A percentile compares a stretch with the other conserved stretches of the same genome.
These are phyloP conservation scores for Arthromyces matolae DNA, from an alignment of 768 basidiomycete genomes.

Conservation along the genomic window DNA sequence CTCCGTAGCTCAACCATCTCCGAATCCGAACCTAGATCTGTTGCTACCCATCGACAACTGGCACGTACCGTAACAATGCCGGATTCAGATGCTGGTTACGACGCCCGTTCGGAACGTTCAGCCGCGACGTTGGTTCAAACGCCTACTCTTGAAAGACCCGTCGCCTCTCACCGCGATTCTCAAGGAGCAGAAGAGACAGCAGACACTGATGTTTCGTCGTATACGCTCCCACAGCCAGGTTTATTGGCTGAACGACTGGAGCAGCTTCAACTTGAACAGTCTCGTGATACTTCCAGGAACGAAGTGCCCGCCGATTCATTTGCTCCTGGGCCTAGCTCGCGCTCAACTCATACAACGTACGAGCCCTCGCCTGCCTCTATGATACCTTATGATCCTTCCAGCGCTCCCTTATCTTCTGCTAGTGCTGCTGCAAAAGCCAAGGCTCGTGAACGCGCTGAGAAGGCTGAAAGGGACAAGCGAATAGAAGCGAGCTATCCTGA, in stretches of 20 bases:
- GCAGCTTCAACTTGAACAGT: neutral
- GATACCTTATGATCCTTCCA: neutral
- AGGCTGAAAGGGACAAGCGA: slow-evolving; percentile 17
- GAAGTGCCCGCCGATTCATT: neutral
- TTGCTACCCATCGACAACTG: slow-evolving; percentile 32
- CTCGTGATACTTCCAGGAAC: neutral
- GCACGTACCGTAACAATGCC: too few species aligned
- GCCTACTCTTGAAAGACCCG: too few species aligned
- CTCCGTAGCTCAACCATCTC: neutral
- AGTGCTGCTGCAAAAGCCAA: slow-evolving; percentile 49
- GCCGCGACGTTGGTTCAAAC: too few species aligned
- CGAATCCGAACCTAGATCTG: neutral
- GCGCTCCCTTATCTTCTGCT: slow-evolving; percentile 34
- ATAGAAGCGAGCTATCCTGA: neutral
- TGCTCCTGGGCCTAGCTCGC: slow-evolving; percentile 4
- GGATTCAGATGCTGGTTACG: too few species aligned
- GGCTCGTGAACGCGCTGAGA: slow-evolving; percentile 28
- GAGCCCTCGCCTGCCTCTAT: slow-evolving; percentile 21
- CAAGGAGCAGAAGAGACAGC: slow-evolving; percentile 10
- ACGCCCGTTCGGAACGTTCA: too few species aligned
- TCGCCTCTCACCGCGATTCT: slow-evolving; percentile 25
- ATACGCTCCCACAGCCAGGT: slow-evolving; percentile 19
- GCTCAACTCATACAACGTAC: slow-evolving; percentile 8
- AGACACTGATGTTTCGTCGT: neutral
- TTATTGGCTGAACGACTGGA: slow-evolving; percentile 14